Conservation (phyloP, 345 rosid genomes). For the Eutrema yunnanense region DNA sequence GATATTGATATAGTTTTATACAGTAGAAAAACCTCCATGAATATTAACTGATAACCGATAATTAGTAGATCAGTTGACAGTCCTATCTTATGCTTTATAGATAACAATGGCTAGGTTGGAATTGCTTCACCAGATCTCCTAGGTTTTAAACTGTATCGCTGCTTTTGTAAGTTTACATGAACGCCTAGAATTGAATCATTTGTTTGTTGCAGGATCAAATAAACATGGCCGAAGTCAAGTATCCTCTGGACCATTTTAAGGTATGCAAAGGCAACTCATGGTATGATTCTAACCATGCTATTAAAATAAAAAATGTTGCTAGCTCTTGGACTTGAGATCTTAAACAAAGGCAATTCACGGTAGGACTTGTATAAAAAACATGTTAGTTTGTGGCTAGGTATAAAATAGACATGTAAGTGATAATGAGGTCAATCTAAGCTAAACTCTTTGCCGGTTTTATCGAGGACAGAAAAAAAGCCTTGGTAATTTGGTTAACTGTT, state of each 20-base stretch:
- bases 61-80: neutral
- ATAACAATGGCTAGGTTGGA: neutral
- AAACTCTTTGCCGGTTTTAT: neutral
- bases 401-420: neutral
- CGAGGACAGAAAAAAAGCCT: neutral
- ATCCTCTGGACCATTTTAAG: constrained; percentile 87
- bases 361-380: neutral
- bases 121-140: neutral
- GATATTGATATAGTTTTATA: neutral
- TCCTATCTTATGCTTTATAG: neutral
- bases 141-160: neutral
- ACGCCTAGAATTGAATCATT: neutral
- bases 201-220: constrained; percentile 76
- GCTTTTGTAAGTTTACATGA: constrained; percentile 5
- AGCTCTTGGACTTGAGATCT: neutral
- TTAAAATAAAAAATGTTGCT: neutral
- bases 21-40: neutral
- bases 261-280: constrained; percentile 35
- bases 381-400: neutral
- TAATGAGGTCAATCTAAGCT: neutral
- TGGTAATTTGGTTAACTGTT: neutral
- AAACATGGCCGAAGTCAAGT: constrained; percentile 81
- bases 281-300: neutral
- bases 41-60: too few relatives aligned
- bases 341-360: neutral